Base-by-base conservation (phyloP, 805 yeast species). In the Clavispora vitiphila region DNA sequence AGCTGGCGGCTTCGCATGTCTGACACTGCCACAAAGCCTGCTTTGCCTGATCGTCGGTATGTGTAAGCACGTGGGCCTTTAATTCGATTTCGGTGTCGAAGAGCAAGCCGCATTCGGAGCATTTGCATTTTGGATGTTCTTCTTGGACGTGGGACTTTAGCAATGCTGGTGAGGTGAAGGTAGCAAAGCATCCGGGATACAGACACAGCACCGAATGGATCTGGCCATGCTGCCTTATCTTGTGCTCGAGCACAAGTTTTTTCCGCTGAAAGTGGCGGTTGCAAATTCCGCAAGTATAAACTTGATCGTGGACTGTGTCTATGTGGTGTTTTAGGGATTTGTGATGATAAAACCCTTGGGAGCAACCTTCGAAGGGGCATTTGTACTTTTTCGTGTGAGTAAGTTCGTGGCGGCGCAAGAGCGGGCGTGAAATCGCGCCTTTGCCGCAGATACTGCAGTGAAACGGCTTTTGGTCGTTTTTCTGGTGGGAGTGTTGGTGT, bases 351-450 rank as follows among this genome's bases (percentile, higher is more conserved):
- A 88, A 91, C 0, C 80, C 60, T 50, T 80, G 86, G 0, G 51
- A 48, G 56, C 99, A 93, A 2, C 70, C 77, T 19, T 73, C 81
- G 49, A 73, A 67, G 2, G 73, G 53, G 59, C 96, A 88, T 19
- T 49, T 46, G 53, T 40, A 48, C 16, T 40, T 37, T 40, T 60
- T 66, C 4, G 80, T 78, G 58, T 93, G 98, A 2, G 95, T 83
- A 29, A 77, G 73, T 62, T 83, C 88, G 60, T 93, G 99, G 40
- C 96, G 73, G 47, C 74, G 77, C 42, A 88, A 67, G 56, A 90
- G 97, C 63, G 93, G 98, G 39, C 60, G 60, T 0, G 96, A 75
- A 39, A 81, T 82, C 39, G 86, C 83, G 3, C 96, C 96, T 60
- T 88, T 89, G 1, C 82, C 81, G 58, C 99, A 93, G 1, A 72